Base-by-base conservation (phyloP, 495 filamentous ascomycete genomes). In the Evernia prunastri region DNA sequence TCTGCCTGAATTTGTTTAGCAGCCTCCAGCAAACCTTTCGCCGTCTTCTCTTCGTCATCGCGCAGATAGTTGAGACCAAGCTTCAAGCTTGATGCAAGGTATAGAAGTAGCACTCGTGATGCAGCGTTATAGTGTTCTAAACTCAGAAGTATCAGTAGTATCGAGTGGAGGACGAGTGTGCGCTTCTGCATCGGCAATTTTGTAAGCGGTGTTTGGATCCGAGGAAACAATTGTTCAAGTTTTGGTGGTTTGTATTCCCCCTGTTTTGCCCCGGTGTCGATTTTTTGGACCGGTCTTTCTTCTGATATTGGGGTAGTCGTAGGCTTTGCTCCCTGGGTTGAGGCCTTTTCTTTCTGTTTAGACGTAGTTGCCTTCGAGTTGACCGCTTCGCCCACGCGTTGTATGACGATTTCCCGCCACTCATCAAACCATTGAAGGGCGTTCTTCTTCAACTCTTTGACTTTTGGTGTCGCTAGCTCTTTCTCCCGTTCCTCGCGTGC, bases 61-160 rank as follows among this genome's bases (percentile, higher is more conserved):
- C 85, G 80, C 20, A 96, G 76, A 36, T 87, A 73, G 47, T 82
- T 81, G 15, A 87, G 76, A 4, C 86, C 82, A 18, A 96, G 73
- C 20, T 81, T 75, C 6, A 96, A 74, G 20, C 87, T 89, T 12
- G 87, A 87, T 12, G 86, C 75, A 15, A 92, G 73, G 67, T 87
- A 78, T 12, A 92, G 71, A 37, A 96, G 81, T 13, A 96, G 72
- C 20, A 92, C 81, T 23, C 91, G 83, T 8, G 91, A 91, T 59
- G 88, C 85, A 13, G 88, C 82, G 63, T 80, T 81, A 72, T 96
- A 96, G 60, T 89, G 83, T 71, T 94, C 87, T n/a, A 96, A 72
- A 10, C 89, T 91, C 27, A 96, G 78, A 31, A 93, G 68, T 27
- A 96, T 73, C 11, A 96, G 78, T 6, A 96, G 75, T 47, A 93